These are phyloP conservation scores for Beauveria scarabaeidicola DNA, from an alignment of 2,329 filamentous ascomycete species.

Conservation along the genomic window DNA sequence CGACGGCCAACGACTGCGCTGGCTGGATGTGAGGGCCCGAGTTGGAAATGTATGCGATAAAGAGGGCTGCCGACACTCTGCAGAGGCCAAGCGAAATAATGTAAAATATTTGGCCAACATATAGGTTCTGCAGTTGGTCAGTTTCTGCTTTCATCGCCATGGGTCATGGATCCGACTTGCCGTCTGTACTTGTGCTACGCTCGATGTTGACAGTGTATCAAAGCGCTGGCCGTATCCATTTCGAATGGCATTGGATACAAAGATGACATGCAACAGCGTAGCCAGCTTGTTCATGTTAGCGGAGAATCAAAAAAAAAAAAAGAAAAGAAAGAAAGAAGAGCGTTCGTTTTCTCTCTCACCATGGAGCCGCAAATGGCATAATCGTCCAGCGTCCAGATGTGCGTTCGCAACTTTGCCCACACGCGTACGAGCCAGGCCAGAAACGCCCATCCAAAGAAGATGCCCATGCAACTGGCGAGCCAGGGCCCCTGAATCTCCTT, in stretches of 20 bases:
- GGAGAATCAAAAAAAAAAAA: no score
- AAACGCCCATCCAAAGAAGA: conserved; percentile 13
- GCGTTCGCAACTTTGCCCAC: conserved; percentile 12
- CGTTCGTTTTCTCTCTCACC: neutral
- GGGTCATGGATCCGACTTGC: neutral
- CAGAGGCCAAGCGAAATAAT: neutral
- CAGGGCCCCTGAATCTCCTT: conserved; percentile 9
- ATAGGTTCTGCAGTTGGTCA: neutral
- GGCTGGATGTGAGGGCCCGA: neutral
- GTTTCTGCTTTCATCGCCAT: neutral
- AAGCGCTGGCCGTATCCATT: neutral
- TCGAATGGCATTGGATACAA: neutral
- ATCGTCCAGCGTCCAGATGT: conserved; percentile 13
- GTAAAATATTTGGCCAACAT: conserved; percentile 2
- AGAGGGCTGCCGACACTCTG: neutral
- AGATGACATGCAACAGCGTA: neutral
- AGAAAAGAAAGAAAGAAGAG: no score
- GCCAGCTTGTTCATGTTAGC: neutral
- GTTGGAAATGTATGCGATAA: neutral
- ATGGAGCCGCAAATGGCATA: conserved; percentile 8
- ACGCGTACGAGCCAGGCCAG: conserved; percentile 11
- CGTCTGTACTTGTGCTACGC: neutral
- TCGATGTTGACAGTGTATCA: neutral
- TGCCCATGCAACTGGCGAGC: conserved; percentile 12
- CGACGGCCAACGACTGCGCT: neutral